Evolutionary conservation across 805 yeast species (phyloP).

Genomic region (Wickerhamiella shivajii): DNA sequence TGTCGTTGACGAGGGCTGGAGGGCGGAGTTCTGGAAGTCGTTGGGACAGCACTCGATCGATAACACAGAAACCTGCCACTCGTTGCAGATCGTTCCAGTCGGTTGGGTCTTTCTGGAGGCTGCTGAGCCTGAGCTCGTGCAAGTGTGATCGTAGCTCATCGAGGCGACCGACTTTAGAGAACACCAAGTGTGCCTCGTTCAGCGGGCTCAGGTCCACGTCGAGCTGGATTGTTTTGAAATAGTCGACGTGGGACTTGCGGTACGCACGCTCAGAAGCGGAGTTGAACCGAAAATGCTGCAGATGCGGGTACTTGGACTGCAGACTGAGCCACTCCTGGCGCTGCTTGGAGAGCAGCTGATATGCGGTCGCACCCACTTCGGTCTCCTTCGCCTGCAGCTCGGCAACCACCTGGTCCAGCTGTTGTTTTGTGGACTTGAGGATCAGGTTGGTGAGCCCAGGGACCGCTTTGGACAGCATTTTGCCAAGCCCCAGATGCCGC

Average conservation of each 20-base stretch:
- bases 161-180: conserved; percentile 52
- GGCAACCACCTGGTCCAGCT: conserved; percentile 45
- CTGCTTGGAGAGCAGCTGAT: conserved; percentile 39
- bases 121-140: conserved; percentile 36
- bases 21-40: conserved; percentile 49
- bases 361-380: conserved; percentile 42
- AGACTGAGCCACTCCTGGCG: conserved; percentile 44
- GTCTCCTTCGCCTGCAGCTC: conserved; percentile 26
- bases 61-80: conserved; percentile 60
- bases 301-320: conserved; percentile 31
- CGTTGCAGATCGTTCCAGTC: conserved; percentile 24
- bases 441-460: conserved; percentile 64
- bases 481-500: conserved; percentile 57
- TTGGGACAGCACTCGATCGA: conserved; percentile 52
- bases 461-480: conserved; percentile 56
- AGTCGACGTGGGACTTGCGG: conserved; percentile 39
- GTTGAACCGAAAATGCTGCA: conserved; percentile 52
- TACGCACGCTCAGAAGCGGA: conserved; percentile 74
- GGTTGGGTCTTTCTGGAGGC: conserved; percentile 29
- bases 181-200: conserved; percentile 72
- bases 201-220: conserved; percentile 54
- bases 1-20: conserved; percentile 47
- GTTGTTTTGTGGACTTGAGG: conserved; percentile 50
- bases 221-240: conserved; percentile 31
- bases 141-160: conserved; percentile 48